Conservation (phyloP, 306 rosid species). For the Pyrus communis region DNA sequence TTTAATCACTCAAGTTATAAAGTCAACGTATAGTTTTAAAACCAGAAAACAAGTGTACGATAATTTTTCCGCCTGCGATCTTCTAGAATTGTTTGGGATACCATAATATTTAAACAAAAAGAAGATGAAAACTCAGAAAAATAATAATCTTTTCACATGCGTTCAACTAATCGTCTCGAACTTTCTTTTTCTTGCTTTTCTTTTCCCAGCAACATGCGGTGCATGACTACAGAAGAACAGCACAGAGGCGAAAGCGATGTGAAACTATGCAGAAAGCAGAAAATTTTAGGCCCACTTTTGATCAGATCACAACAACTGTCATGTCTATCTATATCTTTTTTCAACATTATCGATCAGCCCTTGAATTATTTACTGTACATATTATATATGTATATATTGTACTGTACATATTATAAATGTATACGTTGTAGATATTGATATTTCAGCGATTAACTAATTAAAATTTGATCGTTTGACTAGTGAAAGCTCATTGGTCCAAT, state of each 20-base stretch:
- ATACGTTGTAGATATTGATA: too few species aligned
- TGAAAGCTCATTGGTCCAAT: too few species aligned
- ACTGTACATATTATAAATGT: too few species aligned
- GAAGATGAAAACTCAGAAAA: not conserved
- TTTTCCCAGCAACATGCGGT: slow-evolving; percentile 6
- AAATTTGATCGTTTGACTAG: too few species aligned
- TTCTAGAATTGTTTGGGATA: not conserved
- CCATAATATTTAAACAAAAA: not conserved
- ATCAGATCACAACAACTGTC: too few species aligned
- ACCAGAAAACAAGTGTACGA: not conserved
- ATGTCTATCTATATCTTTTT: too few species aligned
- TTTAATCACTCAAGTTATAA: too few species aligned
- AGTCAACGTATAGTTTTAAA: not conserved
- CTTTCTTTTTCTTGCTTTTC: not conserved
- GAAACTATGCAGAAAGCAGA: not conserved
- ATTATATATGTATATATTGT: too few species aligned
- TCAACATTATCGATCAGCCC: not conserved
- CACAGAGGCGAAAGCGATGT: not conserved
- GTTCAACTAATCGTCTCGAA: not conserved
- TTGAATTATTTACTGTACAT: not conserved
- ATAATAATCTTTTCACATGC: slow-evolving; percentile 4
- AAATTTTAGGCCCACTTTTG: too few species aligned
- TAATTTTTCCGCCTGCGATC: not conserved
- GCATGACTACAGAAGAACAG: not conserved
- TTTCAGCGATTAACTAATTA: too few species aligned